Conservation (phyloP, 441 rosid species). For the Syzygium malaccense region DNA sequence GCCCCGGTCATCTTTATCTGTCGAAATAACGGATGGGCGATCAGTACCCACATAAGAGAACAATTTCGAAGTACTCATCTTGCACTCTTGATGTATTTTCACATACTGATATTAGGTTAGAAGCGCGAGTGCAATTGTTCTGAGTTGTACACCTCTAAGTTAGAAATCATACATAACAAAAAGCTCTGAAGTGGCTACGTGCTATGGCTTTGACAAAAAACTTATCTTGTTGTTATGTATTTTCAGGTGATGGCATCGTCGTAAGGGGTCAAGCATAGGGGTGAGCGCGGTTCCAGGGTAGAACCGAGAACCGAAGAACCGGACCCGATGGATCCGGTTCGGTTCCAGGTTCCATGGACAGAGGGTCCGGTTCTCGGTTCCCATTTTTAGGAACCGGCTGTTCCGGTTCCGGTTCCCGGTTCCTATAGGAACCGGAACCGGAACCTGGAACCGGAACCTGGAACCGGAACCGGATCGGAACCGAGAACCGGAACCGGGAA, state of each 20-base stretch:
- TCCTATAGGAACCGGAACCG: too few species aligned
- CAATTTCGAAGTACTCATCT: constrained; percentile 55
- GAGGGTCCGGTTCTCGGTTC: too few species aligned
- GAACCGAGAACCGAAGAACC: too few species aligned
- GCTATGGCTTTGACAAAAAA: neutral
- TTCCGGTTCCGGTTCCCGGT: too few species aligned
- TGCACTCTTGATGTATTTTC: neutral
- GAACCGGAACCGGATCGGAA: too few species aligned
- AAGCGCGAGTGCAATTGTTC: neutral
- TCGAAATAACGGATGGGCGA: constrained; percentile 88
- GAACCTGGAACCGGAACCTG: too few species aligned
- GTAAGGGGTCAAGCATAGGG: constrained; percentile 70
- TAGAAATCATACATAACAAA: neutral
- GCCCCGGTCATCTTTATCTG: constrained; percentile 66
- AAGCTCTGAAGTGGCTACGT: neutral
- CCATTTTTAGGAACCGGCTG: too few species aligned
- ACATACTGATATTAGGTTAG: neutral
- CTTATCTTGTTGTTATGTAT: neutral
- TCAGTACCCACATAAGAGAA: constrained; percentile 59
- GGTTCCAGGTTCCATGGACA: too few species aligned
- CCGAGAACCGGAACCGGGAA: too few species aligned
- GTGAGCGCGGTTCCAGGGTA: too few species aligned
- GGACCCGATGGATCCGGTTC: too few species aligned
- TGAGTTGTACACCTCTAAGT: neutral
- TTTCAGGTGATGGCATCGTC: constrained; percentile 68